Conservation (phyloP, 331 rosid species). For the Malus hybrid region DNA sequence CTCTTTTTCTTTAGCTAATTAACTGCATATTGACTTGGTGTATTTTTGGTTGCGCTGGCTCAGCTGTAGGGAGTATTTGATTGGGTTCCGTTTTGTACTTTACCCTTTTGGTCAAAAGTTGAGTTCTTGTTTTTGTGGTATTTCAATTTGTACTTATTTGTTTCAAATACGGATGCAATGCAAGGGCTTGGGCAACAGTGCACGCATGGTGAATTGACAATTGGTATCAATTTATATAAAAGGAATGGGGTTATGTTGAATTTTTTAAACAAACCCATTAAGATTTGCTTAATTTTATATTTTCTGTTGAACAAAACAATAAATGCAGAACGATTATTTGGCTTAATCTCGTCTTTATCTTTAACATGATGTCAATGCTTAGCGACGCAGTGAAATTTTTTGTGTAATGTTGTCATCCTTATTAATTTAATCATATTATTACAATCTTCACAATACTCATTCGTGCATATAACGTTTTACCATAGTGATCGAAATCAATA, state of each 20-base stretch:
- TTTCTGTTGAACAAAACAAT: neutral
- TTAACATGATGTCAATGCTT: neutral
- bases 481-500: too few species aligned
- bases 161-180: neutral
- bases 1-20: neutral
- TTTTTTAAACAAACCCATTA: neutral
- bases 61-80: neutral
- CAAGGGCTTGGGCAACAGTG: neutral
- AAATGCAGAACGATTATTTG: neutral
- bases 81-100: neutral
- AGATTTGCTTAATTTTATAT: neutral
- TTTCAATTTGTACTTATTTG: neutral
- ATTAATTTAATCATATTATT: neutral
- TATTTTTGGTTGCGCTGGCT: neutral
- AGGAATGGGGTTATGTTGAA: neutral
- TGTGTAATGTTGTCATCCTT: neutral
- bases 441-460: neutral
- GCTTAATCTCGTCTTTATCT: neutral
- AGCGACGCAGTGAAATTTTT: too few species aligned
- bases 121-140: neutral
- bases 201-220: constrained; percentile 3
- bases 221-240: neutral
- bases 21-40: constrained; percentile 1
- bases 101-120: neutral
- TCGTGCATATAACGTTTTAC: too few species aligned